Base-by-base conservation (phyloP, 2,329 filamentous ascomycete species). In the Curvularia sp. region DNA sequence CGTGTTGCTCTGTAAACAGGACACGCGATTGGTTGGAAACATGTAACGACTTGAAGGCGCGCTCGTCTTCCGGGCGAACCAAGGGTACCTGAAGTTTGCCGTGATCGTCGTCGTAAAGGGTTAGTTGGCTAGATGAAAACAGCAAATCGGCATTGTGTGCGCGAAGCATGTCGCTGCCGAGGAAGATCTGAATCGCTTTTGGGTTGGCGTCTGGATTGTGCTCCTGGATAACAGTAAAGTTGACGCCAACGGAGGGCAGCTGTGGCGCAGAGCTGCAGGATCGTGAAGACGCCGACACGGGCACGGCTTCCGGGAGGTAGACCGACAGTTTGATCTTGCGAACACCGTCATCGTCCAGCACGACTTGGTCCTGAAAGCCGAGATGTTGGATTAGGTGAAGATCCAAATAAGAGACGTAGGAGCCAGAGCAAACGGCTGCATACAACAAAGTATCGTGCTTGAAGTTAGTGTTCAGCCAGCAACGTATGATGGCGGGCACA, bases 401-500 rank as follows among this genome's bases (percentile, higher is more conserved):
- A 55, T 95, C 90, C 46, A 99, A 80, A n/a, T 87, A 88, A 1
- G 95, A 98, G 67, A 88, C 89, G 75, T 93, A 93, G 5, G 95
- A 96, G 1, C 94, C 95, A 2, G 92, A 94, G 77, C 95, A 98
- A 2, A 98, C 84, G 33, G 93, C 93, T 35, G 93, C 95, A 74
- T 98, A 98, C 5, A 97, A 83, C 15, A 98, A 84, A 9, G 92
- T 90, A 64, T 90, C 89, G 73, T 97, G 94, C 13, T 93, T 94
- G 78, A 96, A 98, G 70, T 92, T 89, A 35, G 89, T 90, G 26
- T 91, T 94, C 67, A 98, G 83, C 93, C 95, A 98, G 80, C 95
- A 99, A 61, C 95, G 89, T 57, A 98, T 91, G 65, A 99, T 97
- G 30, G 93, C 92, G 5, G 95, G 95, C 5, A 96, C 93, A 6